Base-by-base conservation (phyloP, 2,329 filamentous ascomycete genomes). In the Rutstroemia sp. region DNA sequence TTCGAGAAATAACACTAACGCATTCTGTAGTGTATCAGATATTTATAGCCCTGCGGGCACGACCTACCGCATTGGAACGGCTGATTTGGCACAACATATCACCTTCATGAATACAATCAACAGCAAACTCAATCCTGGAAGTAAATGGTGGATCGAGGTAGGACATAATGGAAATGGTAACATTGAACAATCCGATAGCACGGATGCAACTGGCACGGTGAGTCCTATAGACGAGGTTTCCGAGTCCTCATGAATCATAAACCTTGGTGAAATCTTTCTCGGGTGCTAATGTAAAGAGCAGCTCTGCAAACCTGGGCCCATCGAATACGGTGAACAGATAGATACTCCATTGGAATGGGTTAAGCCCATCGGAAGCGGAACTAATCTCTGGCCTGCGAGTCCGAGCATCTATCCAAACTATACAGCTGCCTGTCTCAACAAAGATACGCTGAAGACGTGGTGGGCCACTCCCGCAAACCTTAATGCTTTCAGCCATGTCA, bases 81-180 rank as follows among this genome's bases (percentile, higher is more conserved):
- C 66, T 6, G 79, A 82, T 64, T 61, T 82, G 60, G 67, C 71
- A n/a, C 70, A 70, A 9, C 73, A 79, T 61, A 68, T 72, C 17
- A 64, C 66, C 3, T 82, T 75, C 74, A 71, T 69, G 57, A 57
- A 57, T 9, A 63, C 69, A 23, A 64, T 77, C 63, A 76, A 76
- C 58, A 68, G 65, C 3, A 77, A 78, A 58, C 70, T 82, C 61
- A 76, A 78, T 37, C 30, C 73, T 5, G 79, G 79, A 5, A 81
- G 78, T 57, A 66, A 68, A 46, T 82, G 77, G 66, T 76, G 75
- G 34, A 71, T 79, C 16, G 79, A 82, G 63, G 68, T 81, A 45
- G 78, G 75, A 7, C 77, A 81, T 69, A 82, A 82, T 56, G 76
- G 76, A n/a, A 79, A 79, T 54, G 76, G 76, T 19, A 77, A 78